Conservation (phyloP, 192 early-diverging fungal genomes). For the Podila minutissima region DNA sequence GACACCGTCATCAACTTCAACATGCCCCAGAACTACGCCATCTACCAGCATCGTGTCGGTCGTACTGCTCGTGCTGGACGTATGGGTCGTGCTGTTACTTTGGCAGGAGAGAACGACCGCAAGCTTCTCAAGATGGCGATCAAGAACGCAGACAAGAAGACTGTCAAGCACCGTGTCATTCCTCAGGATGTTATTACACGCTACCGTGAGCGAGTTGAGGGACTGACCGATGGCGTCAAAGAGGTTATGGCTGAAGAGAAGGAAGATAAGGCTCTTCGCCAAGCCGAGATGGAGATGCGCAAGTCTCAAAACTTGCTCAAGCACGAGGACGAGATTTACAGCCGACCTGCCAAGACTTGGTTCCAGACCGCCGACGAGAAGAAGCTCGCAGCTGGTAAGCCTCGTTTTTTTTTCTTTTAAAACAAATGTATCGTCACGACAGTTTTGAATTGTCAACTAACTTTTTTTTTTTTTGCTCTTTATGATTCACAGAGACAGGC, state of each 20-base stretch:
- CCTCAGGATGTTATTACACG: constrained; percentile 79
- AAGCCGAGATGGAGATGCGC: constrained; percentile 91
- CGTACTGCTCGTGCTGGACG: constrained; percentile 95
- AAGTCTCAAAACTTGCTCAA: constrained; percentile 88
- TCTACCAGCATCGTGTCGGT: constrained; percentile 96
- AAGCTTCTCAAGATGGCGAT: constrained; percentile 92
- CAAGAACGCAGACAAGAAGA: constrained; percentile 78
- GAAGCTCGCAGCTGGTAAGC: constrained; percentile 64
- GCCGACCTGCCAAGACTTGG: constrained; percentile 92
- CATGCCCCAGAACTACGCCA: constrained; percentile 92
- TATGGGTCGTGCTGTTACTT: constrained; percentile 84
- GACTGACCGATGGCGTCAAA: constrained; percentile 72
- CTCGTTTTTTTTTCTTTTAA: constrained; percentile 2
- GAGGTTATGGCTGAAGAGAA: constrained; percentile 76
- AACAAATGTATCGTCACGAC: too few relatives aligned
- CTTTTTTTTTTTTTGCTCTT: neutral
- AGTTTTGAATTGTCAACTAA: neutral
- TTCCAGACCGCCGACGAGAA: constrained; percentile 89
- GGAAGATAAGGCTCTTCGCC: constrained; percentile 81
- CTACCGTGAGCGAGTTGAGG: constrained; percentile 78
- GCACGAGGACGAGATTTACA: constrained; percentile 88
- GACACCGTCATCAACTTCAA: constrained; percentile 99
- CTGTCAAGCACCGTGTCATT: constrained; percentile 92
- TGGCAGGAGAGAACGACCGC: constrained; percentile 94
- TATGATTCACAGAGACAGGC: constrained; percentile 12